Conservation (phyloP, 208 protist genomes). For the Trypanosoma cruzi region DNA sequence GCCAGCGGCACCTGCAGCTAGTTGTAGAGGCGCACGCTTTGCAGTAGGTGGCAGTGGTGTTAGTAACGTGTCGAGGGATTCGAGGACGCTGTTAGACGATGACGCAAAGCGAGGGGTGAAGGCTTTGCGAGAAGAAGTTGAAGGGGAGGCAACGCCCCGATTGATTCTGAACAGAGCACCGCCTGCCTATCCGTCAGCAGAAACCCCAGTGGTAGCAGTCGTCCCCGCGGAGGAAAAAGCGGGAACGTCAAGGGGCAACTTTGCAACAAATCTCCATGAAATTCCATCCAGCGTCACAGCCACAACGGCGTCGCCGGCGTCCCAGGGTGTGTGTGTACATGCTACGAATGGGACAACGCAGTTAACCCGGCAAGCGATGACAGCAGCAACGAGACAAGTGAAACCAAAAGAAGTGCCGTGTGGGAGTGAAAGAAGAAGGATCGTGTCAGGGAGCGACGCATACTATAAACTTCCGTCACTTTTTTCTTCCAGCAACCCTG, state of each 20-base stretch:
- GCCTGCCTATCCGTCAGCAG: not conserved
- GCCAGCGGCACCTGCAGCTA: not conserved
- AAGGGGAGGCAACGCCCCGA: not conserved
- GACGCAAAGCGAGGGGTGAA: slow-evolving; percentile 7
- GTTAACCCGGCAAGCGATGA: not conserved
- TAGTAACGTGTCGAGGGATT: not conserved
- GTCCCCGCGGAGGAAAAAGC: no score
- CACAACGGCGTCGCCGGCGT: no score
- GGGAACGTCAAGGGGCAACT: not conserved
- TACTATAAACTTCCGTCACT: not conserved
- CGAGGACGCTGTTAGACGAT: not conserved
- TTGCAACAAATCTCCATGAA: no score
- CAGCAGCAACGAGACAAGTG: not conserved
- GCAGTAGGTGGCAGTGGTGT: not conserved
- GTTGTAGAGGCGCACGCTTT: not conserved
- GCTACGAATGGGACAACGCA: not conserved
- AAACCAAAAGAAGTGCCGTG: not conserved
- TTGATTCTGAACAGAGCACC: not conserved
- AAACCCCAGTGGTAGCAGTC: no score
- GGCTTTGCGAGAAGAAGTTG: not conserved
- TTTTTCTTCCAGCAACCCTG: not conserved
- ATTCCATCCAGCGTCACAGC: no score
- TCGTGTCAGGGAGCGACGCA: not conserved
- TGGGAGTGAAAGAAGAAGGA: not conserved
- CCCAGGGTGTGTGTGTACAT: not conserved